Evolutionary conservation across 2,329 filamentous ascomycete genomes (phyloP), one percentile per base, ranked within the genome.

Genomic region (Penicillium corylophilum): DNA sequence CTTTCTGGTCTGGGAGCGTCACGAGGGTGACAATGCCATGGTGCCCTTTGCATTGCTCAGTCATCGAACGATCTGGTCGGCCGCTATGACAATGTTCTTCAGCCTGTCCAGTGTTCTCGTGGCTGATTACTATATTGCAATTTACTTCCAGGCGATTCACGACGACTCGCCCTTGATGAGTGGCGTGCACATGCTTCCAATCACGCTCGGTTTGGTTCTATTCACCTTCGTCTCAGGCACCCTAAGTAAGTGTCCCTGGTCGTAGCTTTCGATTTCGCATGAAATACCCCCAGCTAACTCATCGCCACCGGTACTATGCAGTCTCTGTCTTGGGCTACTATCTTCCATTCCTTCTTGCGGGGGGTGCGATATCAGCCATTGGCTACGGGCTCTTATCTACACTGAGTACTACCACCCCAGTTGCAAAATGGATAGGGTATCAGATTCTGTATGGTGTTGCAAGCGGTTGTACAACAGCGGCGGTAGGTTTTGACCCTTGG

Each of bases 81-180:
- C 55, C 8, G 56, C 53, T 15, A 44, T 56, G 28, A 59, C 53
- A 2, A 60, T 61, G 56, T 66, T 63, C 46, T 61, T 67, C 56
- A 61, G 61, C 56, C 62, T 53, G 52, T 61, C 45, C 36, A 57
- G 33, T 48, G 59, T 67, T 24, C 55, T 70, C 18, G 55, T 67
- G 8, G 59, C 58, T 6, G 46, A 56, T 16, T 72, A 64, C 51
- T 73, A 71, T 48, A 56, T 73, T n/a, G 58, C 70, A 5, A 62
- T 75, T 1, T 77, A 73, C 48, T 77, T 76, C 48, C 75, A 77
- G 44, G 64, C 68, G 4, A 69, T 77, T 6, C 65, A 62, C 18
- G 63, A 66, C 8, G 64, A 66, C 9, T 61, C 66, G 0, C 70
- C 74, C 0, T 53, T 72, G 5, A 64, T 71, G 51, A 74, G 71